phyloP scores from a whole-genome alignment of 73 alveolate species.

The Blepharisma japonicum region DNA sequence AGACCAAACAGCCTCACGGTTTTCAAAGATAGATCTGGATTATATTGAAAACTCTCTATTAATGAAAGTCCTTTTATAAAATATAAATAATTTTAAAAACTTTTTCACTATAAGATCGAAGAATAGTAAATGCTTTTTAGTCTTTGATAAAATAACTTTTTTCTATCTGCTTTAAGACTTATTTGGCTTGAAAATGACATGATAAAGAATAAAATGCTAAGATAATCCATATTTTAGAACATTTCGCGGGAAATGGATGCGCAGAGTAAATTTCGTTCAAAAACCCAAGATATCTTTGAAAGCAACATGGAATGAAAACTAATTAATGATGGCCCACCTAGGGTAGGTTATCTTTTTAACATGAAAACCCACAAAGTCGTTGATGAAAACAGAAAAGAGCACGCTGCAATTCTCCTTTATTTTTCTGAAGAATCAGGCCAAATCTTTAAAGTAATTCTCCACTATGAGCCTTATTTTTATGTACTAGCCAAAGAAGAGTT shows the following conservation, averaged over 20 bases:
- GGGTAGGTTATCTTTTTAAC: conserved; percentile 57
- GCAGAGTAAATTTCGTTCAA: not conserved
- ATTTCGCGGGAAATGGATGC: no score
- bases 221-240: no score
- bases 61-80: no score
- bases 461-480: conserved; percentile 92
- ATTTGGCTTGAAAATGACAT: no score
- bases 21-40: no score
- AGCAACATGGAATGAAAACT: not conserved
- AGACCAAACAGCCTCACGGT: conserved; percentile 65
- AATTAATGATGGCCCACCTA: not conserved
- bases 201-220: no score
- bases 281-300: not conserved
- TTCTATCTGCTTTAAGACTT: no score
- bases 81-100: no score
- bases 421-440: conserved; percentile 60
- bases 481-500: conserved; percentile 66
- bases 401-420: conserved; percentile 54
- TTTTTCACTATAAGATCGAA: no score
- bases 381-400: conserved; percentile 50
- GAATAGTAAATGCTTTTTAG: no score
- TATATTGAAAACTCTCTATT: no score
- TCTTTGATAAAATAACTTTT: no score
- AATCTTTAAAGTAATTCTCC: conserved; percentile 64
- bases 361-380: conserved; percentile 45